phyloP scores from a whole-genome alignment of 106 monocot species.

The Dioscorea dumetorum region DNA sequence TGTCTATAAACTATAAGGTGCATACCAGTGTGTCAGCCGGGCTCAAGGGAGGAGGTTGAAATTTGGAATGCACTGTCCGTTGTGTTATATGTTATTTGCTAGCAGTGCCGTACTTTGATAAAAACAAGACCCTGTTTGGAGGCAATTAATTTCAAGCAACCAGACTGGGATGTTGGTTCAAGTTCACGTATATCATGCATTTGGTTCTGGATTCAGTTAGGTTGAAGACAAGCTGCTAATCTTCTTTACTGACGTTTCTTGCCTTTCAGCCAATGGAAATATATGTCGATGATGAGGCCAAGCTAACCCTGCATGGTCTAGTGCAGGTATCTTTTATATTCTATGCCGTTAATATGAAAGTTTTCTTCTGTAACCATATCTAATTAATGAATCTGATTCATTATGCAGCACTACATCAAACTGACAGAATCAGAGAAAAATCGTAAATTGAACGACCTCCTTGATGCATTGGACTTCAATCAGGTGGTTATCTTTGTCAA shows the following conservation, averaged over 20 bases:
- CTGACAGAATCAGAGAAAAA: slow-evolving; percentile 91
- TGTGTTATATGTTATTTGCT: not conserved
- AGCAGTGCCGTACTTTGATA: not conserved
- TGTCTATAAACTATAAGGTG: no score
- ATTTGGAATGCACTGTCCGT: not conserved
- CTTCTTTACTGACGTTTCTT: slow-evolving; percentile 55
- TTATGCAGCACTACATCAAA: slow-evolving; percentile 93
- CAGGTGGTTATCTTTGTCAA: slow-evolving; percentile 99
- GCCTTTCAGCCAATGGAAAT: slow-evolving; percentile 99
- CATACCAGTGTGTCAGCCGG: not conserved
- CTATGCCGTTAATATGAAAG: no score
- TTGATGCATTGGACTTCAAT: slow-evolving; percentile 98
- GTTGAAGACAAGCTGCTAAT: slow-evolving; percentile 42
- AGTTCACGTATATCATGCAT: slow-evolving; percentile 29
- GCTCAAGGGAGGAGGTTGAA: not conserved
- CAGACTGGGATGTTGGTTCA: slow-evolving; percentile 13
- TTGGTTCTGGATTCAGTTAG: slow-evolving; percentile 43
- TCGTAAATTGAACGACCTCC: slow-evolving; percentile 93
- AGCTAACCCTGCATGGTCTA: slow-evolving; percentile 89
- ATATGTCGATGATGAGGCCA: slow-evolving; percentile 99
- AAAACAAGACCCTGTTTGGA: not conserved
- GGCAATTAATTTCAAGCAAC: not conserved
- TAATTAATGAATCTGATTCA: not conserved
- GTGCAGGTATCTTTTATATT: slow-evolving; percentile 60
- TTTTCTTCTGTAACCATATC: no score